Conservation (phyloP, 2,329 filamentous ascomycete species). For the Aspergillus bombycis region DNA sequence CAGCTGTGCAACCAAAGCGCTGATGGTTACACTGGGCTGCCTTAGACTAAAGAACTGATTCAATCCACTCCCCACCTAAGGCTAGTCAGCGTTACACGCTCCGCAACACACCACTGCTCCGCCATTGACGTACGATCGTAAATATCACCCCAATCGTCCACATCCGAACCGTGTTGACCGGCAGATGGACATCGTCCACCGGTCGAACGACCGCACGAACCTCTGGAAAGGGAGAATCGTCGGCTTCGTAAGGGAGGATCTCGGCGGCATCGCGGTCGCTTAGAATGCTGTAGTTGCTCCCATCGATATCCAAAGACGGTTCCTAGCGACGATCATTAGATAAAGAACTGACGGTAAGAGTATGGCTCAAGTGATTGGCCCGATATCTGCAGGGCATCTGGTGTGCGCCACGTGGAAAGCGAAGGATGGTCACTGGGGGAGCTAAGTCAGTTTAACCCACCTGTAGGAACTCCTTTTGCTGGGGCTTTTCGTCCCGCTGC, state of each 20-base stretch:
- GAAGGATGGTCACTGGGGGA: neutral
- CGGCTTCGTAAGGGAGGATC: constrained; percentile 39
- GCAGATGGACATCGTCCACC: constrained; percentile 34
- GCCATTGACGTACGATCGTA: constrained; percentile 35
- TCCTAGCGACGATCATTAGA: constrained; percentile 15
- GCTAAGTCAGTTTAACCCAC: constrained; percentile 1
- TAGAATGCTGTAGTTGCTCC: constrained; percentile 28
- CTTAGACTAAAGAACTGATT: constrained; percentile 45
- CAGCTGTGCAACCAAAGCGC: constrained; percentile 45
- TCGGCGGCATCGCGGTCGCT: constrained; percentile 36
- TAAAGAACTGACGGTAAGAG: neutral
- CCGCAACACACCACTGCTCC: neutral
- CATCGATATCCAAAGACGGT: constrained; percentile 11
- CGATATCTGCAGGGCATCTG: neutral
- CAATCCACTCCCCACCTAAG: constrained; percentile 39
- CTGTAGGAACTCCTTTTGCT: constrained; percentile 2
- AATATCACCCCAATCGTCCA: constrained; percentile 44
- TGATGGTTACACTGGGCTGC: constrained; percentile 45
- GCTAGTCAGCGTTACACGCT: constrained; percentile 6
- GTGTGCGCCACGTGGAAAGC: constrained; percentile 2
- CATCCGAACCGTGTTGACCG: constrained; percentile 41
- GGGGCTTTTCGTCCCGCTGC: constrained; percentile 1
- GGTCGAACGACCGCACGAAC: constrained; percentile 42
- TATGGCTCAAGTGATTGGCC: neutral
- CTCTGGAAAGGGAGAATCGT: constrained; percentile 44